Percentiles rank a stretch among this genome's conserved stretches.
Evolutionary conservation across 225 moss, liverwort and hornwort genomes (phyloP).

Genomic region (Bryum argenteum): DNA sequence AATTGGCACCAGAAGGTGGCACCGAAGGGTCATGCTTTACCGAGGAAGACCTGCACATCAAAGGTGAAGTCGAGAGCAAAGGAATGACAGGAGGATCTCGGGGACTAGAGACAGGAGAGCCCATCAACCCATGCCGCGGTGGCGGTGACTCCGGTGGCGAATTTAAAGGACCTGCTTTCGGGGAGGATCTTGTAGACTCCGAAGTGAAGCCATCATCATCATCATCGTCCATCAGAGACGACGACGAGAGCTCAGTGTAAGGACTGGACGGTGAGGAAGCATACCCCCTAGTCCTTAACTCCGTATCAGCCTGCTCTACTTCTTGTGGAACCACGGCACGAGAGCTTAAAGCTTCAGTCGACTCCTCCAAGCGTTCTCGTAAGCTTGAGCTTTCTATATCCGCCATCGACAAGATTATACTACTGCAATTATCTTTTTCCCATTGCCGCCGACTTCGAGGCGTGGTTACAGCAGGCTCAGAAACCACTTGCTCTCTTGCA

Average conservation of each 20-base stretch:
- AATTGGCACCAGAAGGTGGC: neutral
- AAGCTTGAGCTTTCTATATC: conserved; percentile 19
- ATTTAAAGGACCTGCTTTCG: conserved; percentile 35
- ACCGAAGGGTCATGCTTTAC: conserved; percentile 9
- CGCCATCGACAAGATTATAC: conserved; percentile 24
- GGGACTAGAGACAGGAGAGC: conserved; percentile 32
- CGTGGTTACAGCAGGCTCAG: conserved; percentile 11
- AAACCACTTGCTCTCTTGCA: neutral
- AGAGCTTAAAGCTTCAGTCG: neutral
- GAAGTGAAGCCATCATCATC: conserved; percentile 41
- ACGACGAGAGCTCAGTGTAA: conserved; percentile 42
- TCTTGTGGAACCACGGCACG: conserved; percentile 1
- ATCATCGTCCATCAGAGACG: conserved; percentile 20
- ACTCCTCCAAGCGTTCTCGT: conserved; percentile 37
- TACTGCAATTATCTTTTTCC: conserved; percentile 37
- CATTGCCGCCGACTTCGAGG: conserved; percentile 39
- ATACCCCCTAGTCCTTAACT: neutral
- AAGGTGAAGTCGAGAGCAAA: conserved; percentile 47
- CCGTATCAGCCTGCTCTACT: conserved; percentile 8
- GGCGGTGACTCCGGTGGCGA: conserved; percentile 55
- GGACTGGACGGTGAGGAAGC: conserved; percentile 46
- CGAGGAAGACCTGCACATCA: conserved; percentile 39
- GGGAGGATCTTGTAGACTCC: conserved; percentile 41
- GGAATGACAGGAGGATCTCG: conserved; percentile 36
- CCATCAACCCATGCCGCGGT: conserved; percentile 32